phyloP scores from a whole-genome alignment of 768 basidiomycete species.

The Tephrocybe rancida region DNA sequence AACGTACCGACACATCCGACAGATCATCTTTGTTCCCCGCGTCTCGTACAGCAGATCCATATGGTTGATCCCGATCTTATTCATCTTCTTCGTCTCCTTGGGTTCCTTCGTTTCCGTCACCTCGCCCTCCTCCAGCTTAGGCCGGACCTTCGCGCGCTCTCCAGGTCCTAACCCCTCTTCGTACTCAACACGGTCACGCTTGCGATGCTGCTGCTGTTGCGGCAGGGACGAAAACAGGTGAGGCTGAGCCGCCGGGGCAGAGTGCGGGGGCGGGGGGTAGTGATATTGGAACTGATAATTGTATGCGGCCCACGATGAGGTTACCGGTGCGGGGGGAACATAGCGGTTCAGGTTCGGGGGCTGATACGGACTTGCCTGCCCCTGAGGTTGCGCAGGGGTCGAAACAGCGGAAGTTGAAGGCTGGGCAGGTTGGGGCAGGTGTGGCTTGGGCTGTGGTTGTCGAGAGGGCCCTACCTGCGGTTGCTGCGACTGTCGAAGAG shows the following conservation, averaged over 20 bases:
- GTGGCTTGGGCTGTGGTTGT: too few relatives aligned
- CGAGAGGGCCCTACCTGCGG: too few relatives aligned
- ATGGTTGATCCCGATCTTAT: conserved; percentile 32
- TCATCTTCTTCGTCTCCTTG: background rate
- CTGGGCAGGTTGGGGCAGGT: too few relatives aligned
- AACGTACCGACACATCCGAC: conserved; percentile 33
- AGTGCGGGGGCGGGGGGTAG: background rate
- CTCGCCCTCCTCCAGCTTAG: conserved; percentile 3
- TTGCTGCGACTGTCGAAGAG: too few relatives aligned
- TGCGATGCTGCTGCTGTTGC: background rate
- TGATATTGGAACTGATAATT: too few relatives aligned
- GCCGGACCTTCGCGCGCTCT: background rate
- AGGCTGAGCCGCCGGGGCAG: background rate
- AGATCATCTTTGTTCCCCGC: conserved; percentile 21
- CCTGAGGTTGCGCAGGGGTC: too few relatives aligned
- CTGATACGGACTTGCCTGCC: too few relatives aligned
- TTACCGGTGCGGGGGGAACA: too few relatives aligned
- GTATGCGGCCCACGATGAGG: too few relatives aligned
- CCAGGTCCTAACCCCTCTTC: background rate
- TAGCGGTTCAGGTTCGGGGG: background rate
- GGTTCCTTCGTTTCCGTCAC: background rate
- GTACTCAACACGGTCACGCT: background rate
- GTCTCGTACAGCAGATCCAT: conserved; percentile 32
- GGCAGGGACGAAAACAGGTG: background rate
- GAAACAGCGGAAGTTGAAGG: too few relatives aligned